Evolutionary conservation across 371 early-diverging fungal species (phyloP), one percentile per base, ranked within the genome.

Genomic region (Smittium mucronatum): DNA sequence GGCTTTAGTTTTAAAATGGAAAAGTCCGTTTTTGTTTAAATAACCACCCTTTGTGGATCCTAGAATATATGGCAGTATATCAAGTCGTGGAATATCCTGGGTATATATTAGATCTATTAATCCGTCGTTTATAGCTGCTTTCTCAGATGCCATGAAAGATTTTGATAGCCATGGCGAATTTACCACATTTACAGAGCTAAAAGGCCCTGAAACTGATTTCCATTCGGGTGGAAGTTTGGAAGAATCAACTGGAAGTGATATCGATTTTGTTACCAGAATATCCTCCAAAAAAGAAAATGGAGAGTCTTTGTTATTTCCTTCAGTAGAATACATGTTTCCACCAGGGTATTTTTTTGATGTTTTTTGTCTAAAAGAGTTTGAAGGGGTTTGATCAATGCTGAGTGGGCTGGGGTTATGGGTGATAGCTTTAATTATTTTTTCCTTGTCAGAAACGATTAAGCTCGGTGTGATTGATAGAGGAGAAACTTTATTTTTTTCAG

Each of bases 111-210:
- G 71, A 66, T 83, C 77, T 8, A 87, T 66, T 32, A 67, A 69
- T 0, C 87, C 85, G 70, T 82, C 80, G 25, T 75, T 72, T 17
- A 84, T 72, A 8, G 78, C 72, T 25, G 80, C 76, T 17, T 32
- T 57, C 5, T 78, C 80, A n/a, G 81, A 75, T 0, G 80, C 84
- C 58, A 82, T 60, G 68, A 80, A 82, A 35, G 77, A 75, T 30
- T 72, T 72, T n/a, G 82, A 70, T 29, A 85, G 77, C 82, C 81
- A 87, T 1, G 86, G 78, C 34, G 81, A 72, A 72, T 85, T 87
- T 36, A 77, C 78, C 28, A 83, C 85, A n/a, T 75, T 75, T 17
- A 86, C 78, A 72, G 78, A 80, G 31, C 70, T 75, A 73, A 87
- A 78, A n/a, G 80, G 80, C 0, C 80, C 80, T 64, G 79, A 77